Conservation (phyloP, 805 yeast species). For the Ogataea polymorpha region DNA sequence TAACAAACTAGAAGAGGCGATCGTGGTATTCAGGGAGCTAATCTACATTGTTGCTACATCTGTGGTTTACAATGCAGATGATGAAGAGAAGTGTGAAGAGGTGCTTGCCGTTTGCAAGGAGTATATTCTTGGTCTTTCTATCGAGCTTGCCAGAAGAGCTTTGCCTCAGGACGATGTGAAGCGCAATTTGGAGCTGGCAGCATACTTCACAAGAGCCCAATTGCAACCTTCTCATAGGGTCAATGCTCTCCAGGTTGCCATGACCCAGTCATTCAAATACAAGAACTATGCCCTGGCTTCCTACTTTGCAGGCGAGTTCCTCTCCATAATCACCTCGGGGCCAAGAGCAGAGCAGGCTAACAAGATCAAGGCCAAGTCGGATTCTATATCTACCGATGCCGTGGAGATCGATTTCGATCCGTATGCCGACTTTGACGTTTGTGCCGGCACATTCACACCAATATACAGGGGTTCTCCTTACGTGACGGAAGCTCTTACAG, state of each 20-base stretch:
- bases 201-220: constrained; percentile 86
- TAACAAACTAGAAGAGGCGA: constrained; percentile 80
- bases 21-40: constrained; percentile 71
- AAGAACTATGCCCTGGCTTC: constrained; percentile 89
- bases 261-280: constrained; percentile 85
- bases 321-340: constrained; percentile 67
- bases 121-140: constrained; percentile 87
- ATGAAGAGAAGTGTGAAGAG: constrained; percentile 71
- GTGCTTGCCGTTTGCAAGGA: constrained; percentile 76
- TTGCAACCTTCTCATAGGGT: constrained; percentile 80
- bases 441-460: constrained; percentile 85
- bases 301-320: constrained; percentile 80
- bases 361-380: constrained; percentile 78
- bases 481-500: constrained; percentile 80
- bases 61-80: constrained; percentile 69
- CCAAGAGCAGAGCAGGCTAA: constrained; percentile 86
- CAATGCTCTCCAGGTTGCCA: constrained; percentile 91
- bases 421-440: constrained; percentile 84
- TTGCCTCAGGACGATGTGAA: constrained; percentile 68
- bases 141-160: constrained; percentile 85
- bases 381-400: constrained; percentile 77
- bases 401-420: constrained; percentile 91
- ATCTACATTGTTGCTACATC: constrained; percentile 71
- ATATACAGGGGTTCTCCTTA: constrained; percentile 72
- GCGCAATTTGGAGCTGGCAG: constrained; percentile 91